These are phyloP conservation scores for Stipa capillata DNA, from an alignment of 176 grass and related monocot species.

Conservation along the genomic window DNA sequence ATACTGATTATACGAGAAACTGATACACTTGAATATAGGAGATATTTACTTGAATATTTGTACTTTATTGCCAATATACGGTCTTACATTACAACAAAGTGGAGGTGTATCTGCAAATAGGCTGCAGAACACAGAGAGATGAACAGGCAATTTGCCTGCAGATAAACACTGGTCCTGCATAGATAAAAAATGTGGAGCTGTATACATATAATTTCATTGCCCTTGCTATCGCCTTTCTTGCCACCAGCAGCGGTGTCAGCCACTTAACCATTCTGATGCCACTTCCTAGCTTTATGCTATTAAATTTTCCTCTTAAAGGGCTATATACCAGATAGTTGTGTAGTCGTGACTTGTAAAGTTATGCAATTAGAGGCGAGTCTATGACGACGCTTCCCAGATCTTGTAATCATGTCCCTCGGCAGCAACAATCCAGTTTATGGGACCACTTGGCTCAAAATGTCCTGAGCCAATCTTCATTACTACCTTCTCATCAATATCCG, in stretches of 20 bases:
- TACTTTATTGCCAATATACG: not conserved
- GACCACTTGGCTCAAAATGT: constrained; percentile 63
- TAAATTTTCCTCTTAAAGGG: not conserved
- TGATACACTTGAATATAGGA: not conserved
- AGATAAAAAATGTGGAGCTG: constrained; percentile 5
- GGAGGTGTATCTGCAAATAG: not conserved
- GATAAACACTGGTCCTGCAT: not conserved
- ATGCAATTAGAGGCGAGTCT: not conserved
- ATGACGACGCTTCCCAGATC: constrained; percentile 56
- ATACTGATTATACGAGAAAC: not conserved
- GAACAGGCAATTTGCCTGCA: constrained; percentile 30
- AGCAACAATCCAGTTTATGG: constrained; percentile 52
- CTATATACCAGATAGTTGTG: not conserved
- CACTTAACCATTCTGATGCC: constrained; percentile 7
- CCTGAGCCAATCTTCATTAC: constrained; percentile 75
- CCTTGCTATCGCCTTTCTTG: not conserved
- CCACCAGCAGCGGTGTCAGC: not conserved
- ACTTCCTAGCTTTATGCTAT: constrained; percentile 8
- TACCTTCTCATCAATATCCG: constrained; percentile 71
- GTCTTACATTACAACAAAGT: not conserved
- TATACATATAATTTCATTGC: not conserved
- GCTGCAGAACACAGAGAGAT: not conserved
- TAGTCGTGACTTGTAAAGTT: not conserved
- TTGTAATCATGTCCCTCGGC: constrained; percentile 82
- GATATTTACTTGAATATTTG: not conserved